These are phyloP conservation scores for Pleurotus eryngii DNA, from an alignment of 768 basidiomycete genomes.

Conservation along the genomic window DNA sequence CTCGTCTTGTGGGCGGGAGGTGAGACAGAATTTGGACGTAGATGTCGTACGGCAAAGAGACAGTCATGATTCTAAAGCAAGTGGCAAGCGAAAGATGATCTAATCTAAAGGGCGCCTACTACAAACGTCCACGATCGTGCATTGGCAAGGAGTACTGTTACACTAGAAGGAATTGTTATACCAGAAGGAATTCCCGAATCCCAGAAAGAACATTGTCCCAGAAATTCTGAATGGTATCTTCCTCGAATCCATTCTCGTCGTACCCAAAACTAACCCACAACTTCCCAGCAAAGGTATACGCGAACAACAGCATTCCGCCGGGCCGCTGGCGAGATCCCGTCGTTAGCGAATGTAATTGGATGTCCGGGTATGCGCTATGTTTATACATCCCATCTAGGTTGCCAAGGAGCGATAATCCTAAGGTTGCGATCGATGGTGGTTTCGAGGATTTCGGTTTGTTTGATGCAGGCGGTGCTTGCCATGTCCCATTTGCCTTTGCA, in stretches of 20 bases:
- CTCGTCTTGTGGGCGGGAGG: slow-evolving; percentile 17
- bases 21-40: slow-evolving; percentile 21
- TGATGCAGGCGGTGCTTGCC: slow-evolving; percentile 26
- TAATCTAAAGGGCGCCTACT: not conserved
- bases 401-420: slow-evolving; percentile 81
- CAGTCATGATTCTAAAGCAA: not conserved
- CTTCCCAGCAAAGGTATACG: slow-evolving; percentile 71
- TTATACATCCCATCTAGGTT: slow-evolving; percentile 82
- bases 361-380: slow-evolving; percentile 53
- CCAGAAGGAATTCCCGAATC: slow-evolving; percentile 54
- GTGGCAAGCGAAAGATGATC: not conserved
- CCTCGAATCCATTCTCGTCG: slow-evolving; percentile 73
- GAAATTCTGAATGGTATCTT: slow-evolving; percentile 56
- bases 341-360: slow-evolving; percentile 70
- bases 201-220: slow-evolving; percentile 58
- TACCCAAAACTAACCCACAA: slow-evolving; percentile 81
- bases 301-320: slow-evolving; percentile 80
- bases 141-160: slow-evolving; percentile 5
- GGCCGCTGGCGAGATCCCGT: slow-evolving; percentile 81
- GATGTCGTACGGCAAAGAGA: slow-evolving; percentile 25
- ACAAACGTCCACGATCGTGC: not conserved
- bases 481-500: slow-evolving; percentile 45
- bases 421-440: slow-evolving; percentile 58
- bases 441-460: slow-evolving; percentile 18
- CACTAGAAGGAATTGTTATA: slow-evolving; percentile 41